A percentile compares a stretch with the other conserved stretches of the same genome.
Evolutionary conservation across 306 rosid species (phyloP).

Genomic region (Elaeagnus macrophylla): DNA sequence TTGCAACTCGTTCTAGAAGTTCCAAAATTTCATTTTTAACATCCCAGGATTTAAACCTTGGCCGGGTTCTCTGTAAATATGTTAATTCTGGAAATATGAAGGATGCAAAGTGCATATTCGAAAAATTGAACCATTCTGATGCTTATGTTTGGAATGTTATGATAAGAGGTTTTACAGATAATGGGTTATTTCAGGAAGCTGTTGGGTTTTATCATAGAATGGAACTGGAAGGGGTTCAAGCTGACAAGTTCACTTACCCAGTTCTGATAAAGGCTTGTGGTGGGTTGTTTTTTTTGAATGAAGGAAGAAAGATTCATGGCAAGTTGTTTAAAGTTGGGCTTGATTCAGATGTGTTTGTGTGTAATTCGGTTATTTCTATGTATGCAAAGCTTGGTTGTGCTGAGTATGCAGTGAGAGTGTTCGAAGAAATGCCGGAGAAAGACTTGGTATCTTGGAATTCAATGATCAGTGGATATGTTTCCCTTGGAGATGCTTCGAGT

Average conservation of each 20-base stretch:
- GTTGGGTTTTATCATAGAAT: slow-evolving; percentile 33
- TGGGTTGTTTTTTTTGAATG: slow-evolving; percentile 20
- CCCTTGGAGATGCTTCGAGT: slow-evolving; percentile 24
- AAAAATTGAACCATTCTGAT: slow-evolving; percentile 29
- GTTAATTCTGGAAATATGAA: slow-evolving; percentile 33
- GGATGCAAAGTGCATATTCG: slow-evolving; percentile 43
- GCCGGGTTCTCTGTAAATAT: slow-evolving; percentile 14
- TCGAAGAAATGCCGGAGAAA: slow-evolving; percentile 36
- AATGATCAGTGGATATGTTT: slow-evolving; percentile 35
- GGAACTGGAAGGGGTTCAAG: slow-evolving; percentile 31
- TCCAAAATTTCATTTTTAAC: slow-evolving; percentile 3
- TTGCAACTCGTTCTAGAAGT: neutral
- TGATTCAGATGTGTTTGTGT: slow-evolving; percentile 34
- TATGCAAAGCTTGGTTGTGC: slow-evolving; percentile 38
- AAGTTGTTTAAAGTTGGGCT: slow-evolving; percentile 40
- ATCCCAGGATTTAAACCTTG: slow-evolving; percentile 19
- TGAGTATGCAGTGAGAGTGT: slow-evolving; percentile 34
- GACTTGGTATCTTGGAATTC: slow-evolving; percentile 57
- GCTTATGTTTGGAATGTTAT: slow-evolving; percentile 38
- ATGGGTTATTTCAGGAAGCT: slow-evolving; percentile 29
- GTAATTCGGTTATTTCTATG: slow-evolving; percentile 36
- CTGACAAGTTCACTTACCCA: slow-evolving; percentile 40
- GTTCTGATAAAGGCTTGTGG: slow-evolving; percentile 45
- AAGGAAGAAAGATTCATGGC: slow-evolving; percentile 33
- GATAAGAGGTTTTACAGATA: slow-evolving; percentile 37